Percentiles rank a stretch among this genome's conserved stretches.
phyloP scores from a whole-genome alignment of 1,139 yeast species.

The Candida freyschussii region DNA sequence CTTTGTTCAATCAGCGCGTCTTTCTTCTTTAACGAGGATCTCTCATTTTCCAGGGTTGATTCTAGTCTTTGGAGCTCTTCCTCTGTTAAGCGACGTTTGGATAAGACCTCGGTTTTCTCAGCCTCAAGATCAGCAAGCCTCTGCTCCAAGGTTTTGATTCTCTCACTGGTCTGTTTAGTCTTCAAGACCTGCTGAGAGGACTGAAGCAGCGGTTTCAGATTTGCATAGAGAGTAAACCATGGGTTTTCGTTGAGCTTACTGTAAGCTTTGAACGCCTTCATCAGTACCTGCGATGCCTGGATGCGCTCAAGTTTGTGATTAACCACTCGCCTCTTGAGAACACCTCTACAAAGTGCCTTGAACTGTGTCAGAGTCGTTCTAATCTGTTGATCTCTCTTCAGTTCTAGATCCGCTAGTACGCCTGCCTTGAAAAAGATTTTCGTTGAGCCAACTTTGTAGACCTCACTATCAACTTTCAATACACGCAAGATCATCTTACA shows the following conservation, averaged over 20 bases:
- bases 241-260: slow-evolving; percentile 54
- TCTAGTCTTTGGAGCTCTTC: slow-evolving; percentile 34
- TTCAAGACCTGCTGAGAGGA: slow-evolving; percentile 59
- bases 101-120: slow-evolving; percentile 29
- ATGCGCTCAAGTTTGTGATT: slow-evolving; percentile 49
- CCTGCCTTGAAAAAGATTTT: slow-evolving; percentile 95
- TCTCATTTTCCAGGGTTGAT: slow-evolving; percentile 34
- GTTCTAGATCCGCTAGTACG: slow-evolving; percentile 82
- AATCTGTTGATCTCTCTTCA: slow-evolving; percentile 63
- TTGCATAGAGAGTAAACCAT: slow-evolving; percentile 75
- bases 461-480: slow-evolving; percentile 55
- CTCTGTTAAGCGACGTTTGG: slow-evolving; percentile 31
- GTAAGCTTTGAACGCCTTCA: slow-evolving; percentile 55
- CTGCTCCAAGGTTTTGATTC: slow-evolving; percentile 49
- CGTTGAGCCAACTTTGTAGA: slow-evolving; percentile 71
- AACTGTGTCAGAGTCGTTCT: slow-evolving; percentile 52
- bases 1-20: slow-evolving; percentile 38
- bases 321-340: slow-evolving; percentile 48
- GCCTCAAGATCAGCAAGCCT: slow-evolving; percentile 31
- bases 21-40: slow-evolving; percentile 38
- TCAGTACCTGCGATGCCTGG: slow-evolving; percentile 69
- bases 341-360: slow-evolving; percentile 69
- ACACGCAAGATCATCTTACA: slow-evolving; percentile 63
- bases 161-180: slow-evolving; percentile 52
- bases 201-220: slow-evolving; percentile 72